A percentile compares a stretch with the other conserved stretches of the same genome.
Evolutionary conservation across 2,329 filamentous ascomycete genomes (phyloP).

Genomic region (Mariannaea elegans): DNA sequence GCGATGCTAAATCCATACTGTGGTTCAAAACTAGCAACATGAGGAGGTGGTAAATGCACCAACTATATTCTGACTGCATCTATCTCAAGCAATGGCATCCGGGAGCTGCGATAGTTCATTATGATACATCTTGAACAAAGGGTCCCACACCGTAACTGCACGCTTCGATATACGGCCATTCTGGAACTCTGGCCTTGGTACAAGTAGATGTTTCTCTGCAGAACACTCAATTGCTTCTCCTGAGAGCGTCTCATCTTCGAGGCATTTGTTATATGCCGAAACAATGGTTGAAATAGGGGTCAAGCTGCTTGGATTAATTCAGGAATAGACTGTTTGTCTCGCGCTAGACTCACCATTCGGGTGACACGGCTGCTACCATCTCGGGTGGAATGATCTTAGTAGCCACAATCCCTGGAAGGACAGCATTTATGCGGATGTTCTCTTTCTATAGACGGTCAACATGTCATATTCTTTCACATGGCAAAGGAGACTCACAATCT

Average conservation of each 20-base stretch:
- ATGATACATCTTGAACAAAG: conserved; percentile 55
- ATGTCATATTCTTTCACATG: background rate
- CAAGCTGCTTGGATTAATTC: conserved; percentile 33
- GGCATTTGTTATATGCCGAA: conserved; percentile 53
- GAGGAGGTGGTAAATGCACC: no score
- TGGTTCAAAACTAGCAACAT: no score
- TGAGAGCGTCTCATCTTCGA: conserved; percentile 52
- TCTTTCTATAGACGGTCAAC: conserved; percentile 47
- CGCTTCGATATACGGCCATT: conserved; percentile 54
- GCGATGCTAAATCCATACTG: no score
- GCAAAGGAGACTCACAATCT: conserved; percentile 29
- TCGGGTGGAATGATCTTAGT: conserved; percentile 56
- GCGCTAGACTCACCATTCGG: conserved; percentile 38
- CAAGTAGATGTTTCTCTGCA: conserved; percentile 44
- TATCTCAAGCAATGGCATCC: conserved; percentile 39
- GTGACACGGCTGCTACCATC: conserved; percentile 52
- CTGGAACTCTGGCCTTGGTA: conserved; percentile 41
- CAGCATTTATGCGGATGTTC: conserved; percentile 57
- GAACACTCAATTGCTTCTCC: conserved; percentile 57
- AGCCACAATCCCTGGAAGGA: conserved; percentile 57
- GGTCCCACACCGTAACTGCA: conserved; percentile 58
- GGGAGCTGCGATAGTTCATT: conserved; percentile 52
- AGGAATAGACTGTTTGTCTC: background rate
- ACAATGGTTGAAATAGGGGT: conserved; percentile 56
- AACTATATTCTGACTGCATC: no score